Evolutionary conservation across 257 asterid genomes (phyloP), one percentile per base, ranked within the genome.

Genomic region (Primulina tabacum): DNA sequence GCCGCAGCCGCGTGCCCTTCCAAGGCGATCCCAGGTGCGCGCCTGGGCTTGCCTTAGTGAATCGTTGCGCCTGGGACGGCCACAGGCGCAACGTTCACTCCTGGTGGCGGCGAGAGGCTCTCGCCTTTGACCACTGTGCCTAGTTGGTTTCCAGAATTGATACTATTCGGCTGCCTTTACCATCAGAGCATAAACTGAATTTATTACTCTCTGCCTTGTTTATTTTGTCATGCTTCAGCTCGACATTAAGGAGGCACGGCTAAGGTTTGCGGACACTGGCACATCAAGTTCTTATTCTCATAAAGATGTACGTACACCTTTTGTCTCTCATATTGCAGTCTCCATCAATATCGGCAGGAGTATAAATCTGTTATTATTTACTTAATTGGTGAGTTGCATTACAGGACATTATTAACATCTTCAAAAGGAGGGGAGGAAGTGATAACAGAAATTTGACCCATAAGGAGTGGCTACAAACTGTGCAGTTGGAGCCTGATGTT

Each of bases 361-460:
- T 75, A 55, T 56, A 74, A 53, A 70, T 60, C 59, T 60, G 34
- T 71, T 69, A 68, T 33, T 57, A 55, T 65, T 40, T 63, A 76
- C 75, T 77, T 75, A 60, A 68, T 74, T 73, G 68, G 70, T 68
- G 70, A 38, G 73, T 80, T 72, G 65, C 75, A 74, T 69, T 56
- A 80, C 83, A 94, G 99, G 99, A 91, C 61, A 79, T 80, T 17
- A 84, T 80, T 73, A 80, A 83, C 78, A 83, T 94, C 76, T 87
- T 82, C 90, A 94, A 91, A 73, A 88, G 97, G 80, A 90, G 97
- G 76, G 99, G 99, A 73, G 99, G 99, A 76, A 84, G 77, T 73
- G 96, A 84, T 78, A 76, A 62, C 75, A 68, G 81, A 73, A 83
- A 71, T 80, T 59, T 94, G 74, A 57, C 81, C 65, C 99, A 94